Percentiles rank a stretch among this genome's conserved stretches.
phyloP scores from a whole-genome alignment of 352 stramenopile species.

The Phytophthora idaei region DNA sequence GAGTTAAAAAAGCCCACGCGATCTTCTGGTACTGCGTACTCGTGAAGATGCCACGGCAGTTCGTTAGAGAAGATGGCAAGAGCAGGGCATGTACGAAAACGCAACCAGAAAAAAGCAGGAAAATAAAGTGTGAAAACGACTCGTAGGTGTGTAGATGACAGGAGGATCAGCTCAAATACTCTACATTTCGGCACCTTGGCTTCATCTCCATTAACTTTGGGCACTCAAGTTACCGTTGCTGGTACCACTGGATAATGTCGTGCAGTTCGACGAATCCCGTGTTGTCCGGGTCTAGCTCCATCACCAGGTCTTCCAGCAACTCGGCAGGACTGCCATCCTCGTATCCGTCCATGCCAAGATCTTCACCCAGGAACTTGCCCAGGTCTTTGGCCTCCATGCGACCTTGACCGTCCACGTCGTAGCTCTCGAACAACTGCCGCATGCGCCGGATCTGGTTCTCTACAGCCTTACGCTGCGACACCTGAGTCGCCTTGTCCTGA shows the following conservation, averaged over 20 bases:
- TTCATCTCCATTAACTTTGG: no score
- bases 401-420: constrained; percentile 82
- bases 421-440: constrained; percentile 76
- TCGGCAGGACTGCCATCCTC: constrained; percentile 53
- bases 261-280: constrained; percentile 83
- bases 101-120: constrained; percentile 20
- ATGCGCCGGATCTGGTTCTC: constrained; percentile 73
- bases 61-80: constrained; percentile 24
- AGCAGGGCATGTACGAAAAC: constrained; percentile 14
- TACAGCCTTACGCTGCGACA: constrained; percentile 63
- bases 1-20: constrained; percentile 24
- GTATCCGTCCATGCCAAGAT: constrained; percentile 59
- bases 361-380: constrained; percentile 65
- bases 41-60: constrained; percentile 4
- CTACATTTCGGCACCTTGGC: no score
- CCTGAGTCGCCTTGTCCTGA: constrained; percentile 70
- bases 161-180: no score
- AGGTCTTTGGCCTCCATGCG: constrained; percentile 83
- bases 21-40: constrained; percentile 8
- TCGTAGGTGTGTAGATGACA: background rate
- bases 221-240: constrained; percentile 44
- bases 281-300: constrained; percentile 74
- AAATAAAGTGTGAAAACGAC: constrained; percentile 35
- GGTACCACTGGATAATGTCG: constrained; percentile 87
- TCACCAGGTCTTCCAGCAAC: constrained; percentile 68